A percentile compares a stretch with the other conserved stretches of the same genome.
phyloP scores from a whole-genome alignment of 495 filamentous ascomycete species.

The Parathielavia hyrcaniae region DNA sequence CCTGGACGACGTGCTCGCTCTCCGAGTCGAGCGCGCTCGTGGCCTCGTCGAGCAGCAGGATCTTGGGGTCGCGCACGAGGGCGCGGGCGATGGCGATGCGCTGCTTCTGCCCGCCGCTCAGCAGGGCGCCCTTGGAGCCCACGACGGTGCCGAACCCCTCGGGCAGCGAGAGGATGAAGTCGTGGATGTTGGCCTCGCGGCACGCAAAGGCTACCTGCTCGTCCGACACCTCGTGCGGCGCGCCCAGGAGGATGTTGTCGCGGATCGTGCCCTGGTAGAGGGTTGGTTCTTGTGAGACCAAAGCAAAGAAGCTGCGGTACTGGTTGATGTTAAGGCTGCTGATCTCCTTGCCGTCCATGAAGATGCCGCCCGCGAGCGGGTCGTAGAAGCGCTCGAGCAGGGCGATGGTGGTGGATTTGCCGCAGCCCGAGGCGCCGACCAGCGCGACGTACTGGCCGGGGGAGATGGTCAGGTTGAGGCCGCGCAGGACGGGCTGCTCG shows the following conservation, averaged over 20 bases:
- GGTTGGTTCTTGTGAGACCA: slow-evolving; percentile 62
- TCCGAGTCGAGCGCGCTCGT: slow-evolving; percentile 72
- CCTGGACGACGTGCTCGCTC: slow-evolving; percentile 67
- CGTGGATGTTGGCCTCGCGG: slow-evolving; percentile 58
- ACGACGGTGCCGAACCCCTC: slow-evolving; percentile 58
- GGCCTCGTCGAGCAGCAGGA: slow-evolving; percentile 77
- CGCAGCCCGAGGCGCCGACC: slow-evolving; percentile 68
- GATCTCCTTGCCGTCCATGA: slow-evolving; percentile 51
- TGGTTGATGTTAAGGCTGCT: slow-evolving; percentile 41
- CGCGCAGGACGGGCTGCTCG: slow-evolving; percentile 48
- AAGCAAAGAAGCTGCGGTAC: slow-evolving; percentile 53
- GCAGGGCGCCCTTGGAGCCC: slow-evolving; percentile 58
- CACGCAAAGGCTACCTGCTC: slow-evolving; percentile 55
- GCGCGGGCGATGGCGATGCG: slow-evolving; percentile 74
- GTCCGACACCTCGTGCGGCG: slow-evolving; percentile 40
- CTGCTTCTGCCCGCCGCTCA: slow-evolving; percentile 79
- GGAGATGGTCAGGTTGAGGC: slow-evolving; percentile 52
- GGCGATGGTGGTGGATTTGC: slow-evolving; percentile 68
- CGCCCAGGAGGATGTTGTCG: slow-evolving; percentile 57
- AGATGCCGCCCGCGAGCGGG: slow-evolving; percentile 51
- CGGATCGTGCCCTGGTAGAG: slow-evolving; percentile 52
- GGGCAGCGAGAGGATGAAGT: slow-evolving; percentile 60
- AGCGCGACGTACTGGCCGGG: slow-evolving; percentile 65
- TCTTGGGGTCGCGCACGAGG: slow-evolving; percentile 62
- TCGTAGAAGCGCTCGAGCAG: slow-evolving; percentile 66